A percentile compares a stretch with the other conserved stretches of the same genome.
phyloP scores from a whole-genome alignment of 192 early-diverging fungal genomes.

The Rhizophlyctis rosea region DNA sequence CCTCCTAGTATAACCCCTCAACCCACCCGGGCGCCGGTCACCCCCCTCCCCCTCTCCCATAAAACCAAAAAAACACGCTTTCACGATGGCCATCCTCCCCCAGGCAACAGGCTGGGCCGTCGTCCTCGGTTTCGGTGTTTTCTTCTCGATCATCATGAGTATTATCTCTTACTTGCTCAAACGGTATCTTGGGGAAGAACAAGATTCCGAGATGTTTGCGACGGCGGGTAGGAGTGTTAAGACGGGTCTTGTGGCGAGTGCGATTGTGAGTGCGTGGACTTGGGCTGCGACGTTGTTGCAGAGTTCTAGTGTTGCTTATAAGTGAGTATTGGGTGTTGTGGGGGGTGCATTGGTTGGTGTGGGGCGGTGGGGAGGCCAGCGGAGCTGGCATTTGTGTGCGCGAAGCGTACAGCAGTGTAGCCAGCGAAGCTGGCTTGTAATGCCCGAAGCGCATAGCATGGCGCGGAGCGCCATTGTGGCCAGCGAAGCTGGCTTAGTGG shows the following conservation, averaged over 20 bases:
- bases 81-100: slow-evolving; percentile 23
- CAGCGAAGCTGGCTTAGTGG: too few relatives aligned
- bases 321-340: slow-evolving; percentile 59
- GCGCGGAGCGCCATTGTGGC: too few relatives aligned
- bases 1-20: too few relatives aligned
- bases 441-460: too few relatives aligned
- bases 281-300: slow-evolving; percentile 68
- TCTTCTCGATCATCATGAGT: slow-evolving; percentile 62
- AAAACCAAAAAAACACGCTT: slow-evolving; percentile 3
- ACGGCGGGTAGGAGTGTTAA: slow-evolving; percentile 69
- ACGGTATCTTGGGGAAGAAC: slow-evolving; percentile 59
- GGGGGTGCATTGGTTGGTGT: too few relatives aligned
- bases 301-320: slow-evolving; percentile 65
- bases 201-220: slow-evolving; percentile 68
- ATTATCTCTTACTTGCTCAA: slow-evolving; percentile 61
- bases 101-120: slow-evolving; percentile 35
- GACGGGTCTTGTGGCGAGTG: slow-evolving; percentile 66
- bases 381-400: too few relatives aligned
- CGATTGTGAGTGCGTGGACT: slow-evolving; percentile 63
- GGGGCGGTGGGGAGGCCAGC: too few relatives aligned
- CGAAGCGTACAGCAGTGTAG: too few relatives aligned
- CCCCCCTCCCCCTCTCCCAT: too few relatives aligned
- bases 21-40: too few relatives aligned
- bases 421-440: too few relatives aligned
- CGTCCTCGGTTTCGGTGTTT: slow-evolving; percentile 43